phyloP scores from a whole-genome alignment of 495 filamentous ascomycete genomes.

The Endocarpon pusillum region DNA sequence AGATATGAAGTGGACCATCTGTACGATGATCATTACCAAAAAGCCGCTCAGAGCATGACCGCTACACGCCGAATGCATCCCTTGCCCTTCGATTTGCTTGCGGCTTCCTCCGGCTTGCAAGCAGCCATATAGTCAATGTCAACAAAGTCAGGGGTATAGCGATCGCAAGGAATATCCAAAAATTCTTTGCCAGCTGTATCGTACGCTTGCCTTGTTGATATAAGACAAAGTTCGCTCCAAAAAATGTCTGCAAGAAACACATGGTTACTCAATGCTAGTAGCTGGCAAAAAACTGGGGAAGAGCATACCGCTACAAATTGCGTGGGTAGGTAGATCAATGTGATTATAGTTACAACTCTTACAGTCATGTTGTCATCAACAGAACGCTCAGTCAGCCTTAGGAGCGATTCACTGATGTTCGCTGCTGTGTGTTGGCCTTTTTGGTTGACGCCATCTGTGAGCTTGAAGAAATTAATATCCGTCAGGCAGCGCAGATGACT shows the following conservation, averaged over 20 bases:
- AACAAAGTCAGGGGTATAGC: conserved; percentile 14
- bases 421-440: conserved; percentile 6
- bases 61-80: not conserved
- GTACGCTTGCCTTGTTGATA: conserved; percentile 11
- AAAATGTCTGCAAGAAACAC: conserved; percentile 13
- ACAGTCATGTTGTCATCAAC: conserved; percentile 21
- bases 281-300: not conserved
- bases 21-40: not conserved
- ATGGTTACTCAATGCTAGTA: conserved; percentile 1
- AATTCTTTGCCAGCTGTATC: conserved; percentile 14
- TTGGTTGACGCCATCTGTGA: not conserved
- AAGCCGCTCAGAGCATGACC: not conserved
- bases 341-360: conserved; percentile 24
- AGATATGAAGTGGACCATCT: not conserved
- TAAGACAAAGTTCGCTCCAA: conserved; percentile 25
- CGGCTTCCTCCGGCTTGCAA: conserved; percentile 1
- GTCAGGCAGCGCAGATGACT: conserved; percentile 3
- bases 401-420: conserved; percentile 21
- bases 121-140: conserved; percentile 15
- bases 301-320: conserved; percentile 27
- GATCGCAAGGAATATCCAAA: conserved; percentile 21
- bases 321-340: conserved; percentile 26
- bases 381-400: conserved; percentile 23
- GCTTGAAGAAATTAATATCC: conserved; percentile 3
- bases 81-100: not conserved